These are phyloP conservation scores for Geotrichum carabidarum DNA, from an alignment of 1,139 yeast genomes.

Conservation along the genomic window DNA sequence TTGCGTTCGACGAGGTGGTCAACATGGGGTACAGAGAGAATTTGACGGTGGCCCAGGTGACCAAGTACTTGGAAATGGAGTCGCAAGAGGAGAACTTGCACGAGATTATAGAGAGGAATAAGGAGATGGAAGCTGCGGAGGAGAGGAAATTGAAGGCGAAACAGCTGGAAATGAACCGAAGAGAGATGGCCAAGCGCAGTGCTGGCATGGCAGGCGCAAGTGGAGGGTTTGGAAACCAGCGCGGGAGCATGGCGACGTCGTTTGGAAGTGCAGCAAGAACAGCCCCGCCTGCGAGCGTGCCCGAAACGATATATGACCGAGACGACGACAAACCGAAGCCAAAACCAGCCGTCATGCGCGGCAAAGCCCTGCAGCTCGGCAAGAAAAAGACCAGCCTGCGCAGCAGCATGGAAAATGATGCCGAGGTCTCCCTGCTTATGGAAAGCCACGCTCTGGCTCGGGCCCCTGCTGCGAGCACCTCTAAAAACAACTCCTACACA, in stretches of 20 bases:
- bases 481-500: conserved; percentile 2
- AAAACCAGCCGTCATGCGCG: conserved; percentile 43
- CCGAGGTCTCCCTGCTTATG: conserved; percentile 34
- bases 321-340: conserved; percentile 23
- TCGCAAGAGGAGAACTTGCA: conserved; percentile 97
- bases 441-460: conserved; percentile 13
- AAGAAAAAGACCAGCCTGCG: conserved; percentile 52
- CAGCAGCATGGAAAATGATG: conserved; percentile 28
- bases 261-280: conserved; percentile 10
- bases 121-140: conserved; percentile 94
- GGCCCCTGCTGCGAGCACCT: conserved; percentile 1
- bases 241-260: not conserved
- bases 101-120: conserved; percentile 93
- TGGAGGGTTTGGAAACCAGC: not conserved
- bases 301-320: conserved; percentile 24
- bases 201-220: not conserved
- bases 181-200: conserved; percentile 1
- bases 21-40: conserved; percentile 88
- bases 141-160: conserved; percentile 94
- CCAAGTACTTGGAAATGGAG: conserved; percentile 92
- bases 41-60: conserved; percentile 73
- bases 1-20: conserved; percentile 92
- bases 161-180: conserved; percentile 58
- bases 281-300: conserved; percentile 22
- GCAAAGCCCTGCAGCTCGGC: conserved; percentile 79